Base-by-base conservation (phyloP, 228 moss, liverwort and hornwort genomes). In the Sphagnum fallax region DNA sequence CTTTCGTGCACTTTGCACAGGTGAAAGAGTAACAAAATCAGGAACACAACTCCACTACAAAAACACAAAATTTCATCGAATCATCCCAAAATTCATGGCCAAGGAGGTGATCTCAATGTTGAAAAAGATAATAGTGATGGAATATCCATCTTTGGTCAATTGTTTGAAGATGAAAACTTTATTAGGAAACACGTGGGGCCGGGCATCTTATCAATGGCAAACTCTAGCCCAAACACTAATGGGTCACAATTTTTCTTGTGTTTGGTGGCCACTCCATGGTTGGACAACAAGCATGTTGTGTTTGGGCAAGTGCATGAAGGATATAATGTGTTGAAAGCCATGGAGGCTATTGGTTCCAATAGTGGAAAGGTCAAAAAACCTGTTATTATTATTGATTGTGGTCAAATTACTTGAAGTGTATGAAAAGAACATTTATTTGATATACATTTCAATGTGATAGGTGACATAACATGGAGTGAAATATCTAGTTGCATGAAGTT, bases 241-340 rank as follows among this genome's bases (percentile, higher is more conserved):
- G 86, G 80, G 50, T 86, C 86, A 0, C 86, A 86, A 47, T 86
- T 86, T 69, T 71, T 80, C 48, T 65, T 69, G 2, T 72, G 79
- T 0, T 66, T 79, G 8, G 6, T 5, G 5, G 49, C 69, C 0
- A 79, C 82, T 0, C 69, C 79, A 8, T 82, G 86, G 86, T 72
- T 86, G 50, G 80, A 86, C 75, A 75, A 80, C 0, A 53, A 0
- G 0, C 76, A 74, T 57, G 74, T 86, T 63, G 86, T 86, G 0
- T 86, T 82, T 71, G 86, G 86, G 16, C 86, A 86, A 76, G 75
- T 86, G 0, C 71, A 80, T 48, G 11, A 82, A 61, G 86, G 82
- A 9, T 73, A 77, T 58, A 5, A 78, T 10, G 50, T 80, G 55
- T 71, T 86, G 6, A 64, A 74, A 1, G 62, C 51, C 5, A 80